These are phyloP conservation scores for Hericium alpestre DNA, from an alignment of 768 basidiomycete genomes.

Conservation along the genomic window DNA sequence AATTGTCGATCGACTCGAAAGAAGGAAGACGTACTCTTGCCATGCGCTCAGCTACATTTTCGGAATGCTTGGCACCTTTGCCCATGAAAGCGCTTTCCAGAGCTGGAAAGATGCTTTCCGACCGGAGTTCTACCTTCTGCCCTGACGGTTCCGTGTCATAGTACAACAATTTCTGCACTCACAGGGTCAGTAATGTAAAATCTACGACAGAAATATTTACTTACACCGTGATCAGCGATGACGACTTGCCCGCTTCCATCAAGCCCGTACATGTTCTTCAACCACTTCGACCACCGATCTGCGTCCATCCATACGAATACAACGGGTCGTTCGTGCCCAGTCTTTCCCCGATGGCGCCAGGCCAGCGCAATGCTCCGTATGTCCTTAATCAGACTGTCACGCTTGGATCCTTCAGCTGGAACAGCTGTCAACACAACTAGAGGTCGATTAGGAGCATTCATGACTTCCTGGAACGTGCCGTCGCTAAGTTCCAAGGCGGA, in stretches of 20 bases:
- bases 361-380: conserved; percentile 43
- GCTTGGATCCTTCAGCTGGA: conserved; percentile 19
- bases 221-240: conserved; percentile 73
- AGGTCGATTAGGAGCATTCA: conserved; percentile 68
- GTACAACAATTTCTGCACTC: conserved; percentile 55
- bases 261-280: conserved; percentile 86
- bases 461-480: conserved; percentile 73
- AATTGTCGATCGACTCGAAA: neutral
- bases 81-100: conserved; percentile 56
- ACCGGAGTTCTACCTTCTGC: conserved; percentile 43
- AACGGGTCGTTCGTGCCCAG: conserved; percentile 36
- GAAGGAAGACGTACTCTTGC: conserved; percentile 41
- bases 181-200: neutral
- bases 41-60: conserved; percentile 56
- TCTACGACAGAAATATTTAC: conserved; percentile 16
- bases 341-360: conserved; percentile 41
- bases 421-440: conserved; percentile 69
- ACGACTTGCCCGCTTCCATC: conserved; percentile 36
- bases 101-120: conserved; percentile 50
- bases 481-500: conserved; percentile 63
- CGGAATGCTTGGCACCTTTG: conserved; percentile 48
- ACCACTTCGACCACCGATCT: conserved; percentile 76
- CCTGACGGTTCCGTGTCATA: conserved; percentile 58
- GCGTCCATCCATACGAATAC: conserved; percentile 88
- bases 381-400: conserved; percentile 33